Evolutionary conservation across 371 early-diverging fungal species (phyloP).

Genomic region (Rhizopus arrhizus): DNA sequence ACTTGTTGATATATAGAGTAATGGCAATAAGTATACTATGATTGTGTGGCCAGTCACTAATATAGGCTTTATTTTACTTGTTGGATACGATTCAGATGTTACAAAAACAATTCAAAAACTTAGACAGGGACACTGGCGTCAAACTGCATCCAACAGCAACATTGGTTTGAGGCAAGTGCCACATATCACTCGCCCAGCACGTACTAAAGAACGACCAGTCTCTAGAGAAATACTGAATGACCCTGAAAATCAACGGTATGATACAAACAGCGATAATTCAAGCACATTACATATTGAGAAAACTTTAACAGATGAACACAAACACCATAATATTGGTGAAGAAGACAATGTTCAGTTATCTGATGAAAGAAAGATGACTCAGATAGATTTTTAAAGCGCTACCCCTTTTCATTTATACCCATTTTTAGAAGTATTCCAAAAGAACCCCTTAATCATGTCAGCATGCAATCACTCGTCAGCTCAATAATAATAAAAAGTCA

Average conservation of each 20-base stretch:
- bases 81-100: constrained; percentile 49
- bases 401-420: too few relatives aligned
- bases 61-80: constrained; percentile 32
- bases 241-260: not conserved
- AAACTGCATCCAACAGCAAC: constrained; percentile 6
- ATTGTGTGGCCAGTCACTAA: constrained; percentile 49
- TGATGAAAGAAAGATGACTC: too few relatives aligned
- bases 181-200: constrained; percentile 1
- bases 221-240: constrained; percentile 5
- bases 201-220: not conserved
- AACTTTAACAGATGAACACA: not conserved
- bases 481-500: too few relatives aligned
- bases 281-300: constrained; percentile 1
- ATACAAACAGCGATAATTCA: not conserved
- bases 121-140: constrained; percentile 21
- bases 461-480: too few relatives aligned
- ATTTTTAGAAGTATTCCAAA: too few relatives aligned
- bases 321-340: not conserved
- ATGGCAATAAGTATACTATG: constrained; percentile 24
- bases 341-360: not conserved
- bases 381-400: too few relatives aligned
- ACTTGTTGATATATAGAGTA: constrained; percentile 6
- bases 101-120: constrained; percentile 31
- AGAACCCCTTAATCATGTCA: too few relatives aligned
- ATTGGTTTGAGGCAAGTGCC: constrained; percentile 14